phyloP scores from a whole-genome alignment of 106 monocot species.

The Apostasia ramifera region DNA sequence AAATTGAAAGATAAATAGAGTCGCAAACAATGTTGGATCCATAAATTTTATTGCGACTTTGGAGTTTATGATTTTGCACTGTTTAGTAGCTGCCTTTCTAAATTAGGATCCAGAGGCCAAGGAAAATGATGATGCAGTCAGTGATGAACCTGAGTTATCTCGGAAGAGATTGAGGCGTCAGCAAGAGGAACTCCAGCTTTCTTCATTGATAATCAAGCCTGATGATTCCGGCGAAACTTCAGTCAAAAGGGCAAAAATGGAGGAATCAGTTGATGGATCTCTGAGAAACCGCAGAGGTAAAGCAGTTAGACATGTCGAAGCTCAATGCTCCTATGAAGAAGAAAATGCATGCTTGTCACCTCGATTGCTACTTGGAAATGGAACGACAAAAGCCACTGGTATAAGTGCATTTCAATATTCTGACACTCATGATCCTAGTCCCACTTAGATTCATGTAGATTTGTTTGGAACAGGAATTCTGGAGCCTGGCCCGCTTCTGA shows the following conservation, averaged over 20 bases:
- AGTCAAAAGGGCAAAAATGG: conserved; percentile 9
- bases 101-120: conserved; percentile 5
- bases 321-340: neutral
- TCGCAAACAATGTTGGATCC: neutral
- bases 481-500: neutral
- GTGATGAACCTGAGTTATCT: conserved; percentile 7
- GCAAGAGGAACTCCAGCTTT: conserved; percentile 8
- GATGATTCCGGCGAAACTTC: conserved; percentile 5
- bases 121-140: conserved; percentile 5
- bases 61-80: neutral
- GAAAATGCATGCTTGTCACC: neutral
- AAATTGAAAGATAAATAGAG: too few species aligned
- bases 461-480: neutral
- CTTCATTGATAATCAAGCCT: neutral
- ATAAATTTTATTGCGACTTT: neutral
- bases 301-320: neutral
- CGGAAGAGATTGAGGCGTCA: conserved; percentile 18
- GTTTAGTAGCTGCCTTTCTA: neutral
- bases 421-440: neutral
- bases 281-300: neutral
- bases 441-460: neutral
- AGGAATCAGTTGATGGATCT: conserved; percentile 1
- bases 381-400: neutral
- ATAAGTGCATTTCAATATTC: conserved; percentile 1
- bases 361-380: neutral